Conservation (phyloP, 331 rosid species). For the Rhamnella rubrinervis region DNA sequence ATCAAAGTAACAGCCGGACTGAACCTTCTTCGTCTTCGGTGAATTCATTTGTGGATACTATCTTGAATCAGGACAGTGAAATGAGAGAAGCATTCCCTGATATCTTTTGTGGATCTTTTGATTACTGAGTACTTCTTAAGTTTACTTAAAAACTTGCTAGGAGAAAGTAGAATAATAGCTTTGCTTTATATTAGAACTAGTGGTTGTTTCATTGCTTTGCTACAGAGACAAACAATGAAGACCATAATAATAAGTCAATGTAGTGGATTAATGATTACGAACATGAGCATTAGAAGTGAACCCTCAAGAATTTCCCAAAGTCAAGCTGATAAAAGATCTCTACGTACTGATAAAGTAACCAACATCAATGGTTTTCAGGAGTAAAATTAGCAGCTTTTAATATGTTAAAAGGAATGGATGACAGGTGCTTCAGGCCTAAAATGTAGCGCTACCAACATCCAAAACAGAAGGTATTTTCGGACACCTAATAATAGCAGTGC, state of each 20-base stretch:
- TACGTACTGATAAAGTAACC: too few relatives aligned
- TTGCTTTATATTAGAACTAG: background rate
- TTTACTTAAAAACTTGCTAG: background rate
- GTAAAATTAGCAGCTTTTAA: background rate
- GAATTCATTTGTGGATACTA: constrained; percentile 64
- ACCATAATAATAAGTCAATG: too few relatives aligned
- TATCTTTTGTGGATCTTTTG: constrained; percentile 63
- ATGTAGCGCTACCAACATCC: too few relatives aligned
- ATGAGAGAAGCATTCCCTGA: constrained; percentile 71
- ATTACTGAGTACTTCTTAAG: constrained; percentile 24
- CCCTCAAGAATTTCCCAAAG: too few relatives aligned
- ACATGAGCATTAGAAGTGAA: too few relatives aligned
- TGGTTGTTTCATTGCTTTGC: too few relatives aligned
- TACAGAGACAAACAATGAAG: too few relatives aligned
- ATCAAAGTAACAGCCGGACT: constrained; percentile 16
- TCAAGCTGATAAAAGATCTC: too few relatives aligned
- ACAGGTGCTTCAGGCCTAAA: background rate
- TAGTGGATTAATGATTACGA: too few relatives aligned
- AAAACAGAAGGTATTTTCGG: background rate
- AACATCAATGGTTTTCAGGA: too few relatives aligned
- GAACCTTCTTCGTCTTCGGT: constrained; percentile 43
- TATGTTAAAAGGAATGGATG: background rate
- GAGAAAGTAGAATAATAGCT: background rate
- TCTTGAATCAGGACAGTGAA: constrained; percentile 74
- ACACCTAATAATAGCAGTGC: constrained; percentile 9